phyloP scores from a whole-genome alignment of 345 rosid genomes.

The Aquilaria yunnanensis region DNA sequence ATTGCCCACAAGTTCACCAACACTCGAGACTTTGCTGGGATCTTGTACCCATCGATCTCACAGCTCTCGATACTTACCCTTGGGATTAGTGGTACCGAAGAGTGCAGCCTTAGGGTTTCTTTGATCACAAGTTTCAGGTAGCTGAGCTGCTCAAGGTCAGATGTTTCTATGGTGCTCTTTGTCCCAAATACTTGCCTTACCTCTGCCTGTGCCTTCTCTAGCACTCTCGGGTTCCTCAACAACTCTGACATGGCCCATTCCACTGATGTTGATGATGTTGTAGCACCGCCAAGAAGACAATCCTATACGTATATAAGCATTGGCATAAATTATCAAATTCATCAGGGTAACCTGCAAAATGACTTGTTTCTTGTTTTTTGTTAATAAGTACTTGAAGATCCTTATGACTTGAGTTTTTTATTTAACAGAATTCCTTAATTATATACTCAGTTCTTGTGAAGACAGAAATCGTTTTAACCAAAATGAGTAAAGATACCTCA shows the following conservation, averaged over 20 bases:
- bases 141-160: background rate
- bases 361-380: too few relatives aligned
- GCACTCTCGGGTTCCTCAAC: background rate
- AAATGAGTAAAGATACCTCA: too few relatives aligned
- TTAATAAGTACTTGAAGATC: too few relatives aligned
- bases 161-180: background rate
- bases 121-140: background rate
- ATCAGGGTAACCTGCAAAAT: too few relatives aligned
- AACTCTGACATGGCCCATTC: background rate
- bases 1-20: too few relatives aligned
- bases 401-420: too few relatives aligned
- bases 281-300: background rate
- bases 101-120: background rate
- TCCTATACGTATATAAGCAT: background rate
- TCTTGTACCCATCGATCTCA: background rate
- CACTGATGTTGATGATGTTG: background rate
- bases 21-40: too few relatives aligned
- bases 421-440: too few relatives aligned
- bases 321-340: too few relatives aligned
- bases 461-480: too few relatives aligned
- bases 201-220: background rate
- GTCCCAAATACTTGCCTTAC: background rate
- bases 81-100: background rate
- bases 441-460: too few relatives aligned
- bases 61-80: background rate